phyloP scores from a whole-genome alignment of 352 stramenopile genomes.

The Phytophthora cajani region DNA sequence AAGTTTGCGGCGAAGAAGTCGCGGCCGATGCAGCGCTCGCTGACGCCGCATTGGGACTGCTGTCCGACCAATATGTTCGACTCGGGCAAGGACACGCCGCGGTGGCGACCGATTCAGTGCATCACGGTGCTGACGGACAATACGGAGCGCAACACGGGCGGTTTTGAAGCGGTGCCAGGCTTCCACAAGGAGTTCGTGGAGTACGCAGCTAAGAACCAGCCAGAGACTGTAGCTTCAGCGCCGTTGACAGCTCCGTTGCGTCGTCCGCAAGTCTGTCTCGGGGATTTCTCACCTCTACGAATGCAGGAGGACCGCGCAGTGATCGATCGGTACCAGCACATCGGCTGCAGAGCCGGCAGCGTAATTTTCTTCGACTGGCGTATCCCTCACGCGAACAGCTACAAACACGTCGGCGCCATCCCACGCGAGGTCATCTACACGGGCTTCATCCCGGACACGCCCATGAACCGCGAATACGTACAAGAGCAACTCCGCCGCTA shows the following conservation, averaged over 20 bases:
- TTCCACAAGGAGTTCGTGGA: constrained; percentile 88
- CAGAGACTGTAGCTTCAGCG: constrained; percentile 18
- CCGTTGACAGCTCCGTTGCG: constrained; percentile 18
- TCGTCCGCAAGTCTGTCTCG: constrained; percentile 81
- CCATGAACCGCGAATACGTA: constrained; percentile 77
- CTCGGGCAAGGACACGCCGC: constrained; percentile 71
- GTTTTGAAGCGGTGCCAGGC: constrained; percentile 86
- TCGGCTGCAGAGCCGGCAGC: constrained; percentile 69
- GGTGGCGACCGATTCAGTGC: constrained; percentile 91
- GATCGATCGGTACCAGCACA: constrained; percentile 75
- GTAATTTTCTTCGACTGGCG: constrained; percentile 91
- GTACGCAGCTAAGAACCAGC: constrained; percentile 54
- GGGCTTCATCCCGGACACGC: constrained; percentile 77
- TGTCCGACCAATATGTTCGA: constrained; percentile 81
- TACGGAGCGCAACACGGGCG: constrained; percentile 67
- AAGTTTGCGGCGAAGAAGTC: constrained; percentile 72
- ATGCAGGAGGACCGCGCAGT: constrained; percentile 84
- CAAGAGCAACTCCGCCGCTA: constrained; percentile 81
- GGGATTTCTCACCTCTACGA: constrained; percentile 87
- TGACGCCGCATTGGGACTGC: constrained; percentile 91
- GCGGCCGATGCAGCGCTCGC: constrained; percentile 81
- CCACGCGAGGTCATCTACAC: constrained; percentile 88
- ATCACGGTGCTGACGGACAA: constrained; percentile 87
- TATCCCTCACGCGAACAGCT: constrained; percentile 89
- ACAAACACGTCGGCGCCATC: constrained; percentile 61